phyloP scores from a whole-genome alignment of 23 red algal genomes.

The Gracilaria domingensis region DNA sequence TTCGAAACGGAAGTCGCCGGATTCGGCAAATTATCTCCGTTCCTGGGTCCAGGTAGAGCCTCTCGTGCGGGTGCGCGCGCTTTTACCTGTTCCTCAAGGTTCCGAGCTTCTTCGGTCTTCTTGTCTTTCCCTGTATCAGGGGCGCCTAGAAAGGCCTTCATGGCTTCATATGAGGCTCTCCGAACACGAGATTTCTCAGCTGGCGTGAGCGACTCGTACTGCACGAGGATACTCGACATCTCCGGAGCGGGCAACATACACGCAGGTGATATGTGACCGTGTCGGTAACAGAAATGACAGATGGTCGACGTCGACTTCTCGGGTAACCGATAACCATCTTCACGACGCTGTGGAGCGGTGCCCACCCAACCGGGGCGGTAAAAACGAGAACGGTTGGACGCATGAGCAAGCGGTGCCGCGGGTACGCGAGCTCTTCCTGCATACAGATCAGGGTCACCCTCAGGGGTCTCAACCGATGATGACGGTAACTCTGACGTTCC shows the following conservation, averaged over 20 bases:
- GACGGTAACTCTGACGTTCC: constrained; percentile 1
- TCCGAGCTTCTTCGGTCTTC: not conserved
- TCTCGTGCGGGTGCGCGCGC: not conserved
- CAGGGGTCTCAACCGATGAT: not conserved
- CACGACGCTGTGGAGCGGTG: not conserved
- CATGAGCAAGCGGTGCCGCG: not conserved
- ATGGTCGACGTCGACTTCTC: not conserved
- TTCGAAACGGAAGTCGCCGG: not conserved
- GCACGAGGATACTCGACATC: not conserved
- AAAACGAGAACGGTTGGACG: not conserved
- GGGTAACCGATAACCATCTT: not conserved
- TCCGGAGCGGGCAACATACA: not conserved
- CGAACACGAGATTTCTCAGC: not conserved
- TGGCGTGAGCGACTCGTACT: not conserved
- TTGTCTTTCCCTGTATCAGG: not conserved
- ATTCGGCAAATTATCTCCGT: not conserved
- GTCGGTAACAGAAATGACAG: constrained; percentile 2
- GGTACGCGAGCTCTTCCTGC: not conserved
- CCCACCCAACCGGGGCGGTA: not conserved
- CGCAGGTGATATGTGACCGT: not conserved
- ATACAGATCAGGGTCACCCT: not conserved
- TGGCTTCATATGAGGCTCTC: not conserved
- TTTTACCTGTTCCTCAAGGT: not conserved
- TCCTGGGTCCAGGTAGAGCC: not conserved
- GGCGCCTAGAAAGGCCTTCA: not conserved